phyloP scores from a whole-genome alignment of 306 rosid genomes.

The Glycyrrhiza uralensis region DNA sequence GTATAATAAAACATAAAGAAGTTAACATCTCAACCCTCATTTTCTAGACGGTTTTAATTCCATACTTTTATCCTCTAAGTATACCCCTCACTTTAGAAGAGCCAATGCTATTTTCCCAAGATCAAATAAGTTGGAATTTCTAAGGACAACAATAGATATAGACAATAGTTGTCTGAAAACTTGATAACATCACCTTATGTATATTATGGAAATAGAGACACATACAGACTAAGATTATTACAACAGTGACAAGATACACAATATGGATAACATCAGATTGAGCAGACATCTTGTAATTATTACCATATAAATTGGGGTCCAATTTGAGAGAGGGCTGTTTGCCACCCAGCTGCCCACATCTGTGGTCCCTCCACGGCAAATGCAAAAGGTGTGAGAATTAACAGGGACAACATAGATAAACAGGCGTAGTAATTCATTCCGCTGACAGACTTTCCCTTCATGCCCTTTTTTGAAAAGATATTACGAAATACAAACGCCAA shows the following conservation, averaged over 20 bases:
- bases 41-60: neutral
- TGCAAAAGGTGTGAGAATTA: conserved; percentile 77
- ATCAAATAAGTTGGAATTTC: conserved; percentile 1
- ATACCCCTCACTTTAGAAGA: neutral
- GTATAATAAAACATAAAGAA: neutral
- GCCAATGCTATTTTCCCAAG: neutral
- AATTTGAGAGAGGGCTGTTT: conserved; percentile 62
- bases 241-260: neutral
- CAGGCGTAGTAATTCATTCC: conserved; percentile 98
- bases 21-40: neutral
- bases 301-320: conserved; percentile 88
- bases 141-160: neutral
- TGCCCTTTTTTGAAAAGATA: conserved; percentile 84
- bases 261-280: neutral
- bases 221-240: neutral
- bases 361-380: conserved; percentile 89
- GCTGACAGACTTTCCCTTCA: conserved; percentile 88
- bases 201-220: neutral
- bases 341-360: conserved; percentile 85
- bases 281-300: conserved; percentile 20
- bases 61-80: neutral
- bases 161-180: neutral
- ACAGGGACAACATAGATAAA: conserved; percentile 72
- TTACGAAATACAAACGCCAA: conserved; percentile 86
- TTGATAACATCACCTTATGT: neutral